phyloP scores from a whole-genome alignment of 495 filamentous ascomycete genomes.

The Penicillium paxilli region DNA sequence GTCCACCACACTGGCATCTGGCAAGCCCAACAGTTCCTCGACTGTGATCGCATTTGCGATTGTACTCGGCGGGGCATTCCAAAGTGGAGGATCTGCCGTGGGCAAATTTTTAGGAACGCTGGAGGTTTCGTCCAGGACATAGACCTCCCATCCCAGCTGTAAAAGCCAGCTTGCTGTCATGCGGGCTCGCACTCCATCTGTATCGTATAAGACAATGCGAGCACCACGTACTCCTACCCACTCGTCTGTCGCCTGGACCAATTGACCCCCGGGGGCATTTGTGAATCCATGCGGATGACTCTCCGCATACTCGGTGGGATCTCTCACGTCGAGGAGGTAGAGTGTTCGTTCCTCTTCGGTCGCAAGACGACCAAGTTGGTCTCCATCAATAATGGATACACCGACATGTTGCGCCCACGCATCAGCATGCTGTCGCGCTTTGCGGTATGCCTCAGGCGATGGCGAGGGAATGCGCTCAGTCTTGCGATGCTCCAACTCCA shows the following conservation, averaged over 20 bases:
- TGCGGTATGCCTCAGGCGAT: slow-evolving; percentile 10
- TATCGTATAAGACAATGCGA: slow-evolving; percentile 27
- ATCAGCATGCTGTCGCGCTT: slow-evolving; percentile 15
- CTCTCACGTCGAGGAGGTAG: slow-evolving; percentile 26
- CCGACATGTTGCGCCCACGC: slow-evolving; percentile 19
- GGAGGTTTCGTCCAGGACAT: slow-evolving; percentile 13
- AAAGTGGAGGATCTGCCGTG: background rate
- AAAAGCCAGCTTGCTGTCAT: slow-evolving; percentile 29
- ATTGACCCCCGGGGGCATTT: slow-evolving; percentile 28
- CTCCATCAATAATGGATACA: slow-evolving; percentile 3
- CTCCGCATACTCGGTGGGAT: slow-evolving; percentile 22
- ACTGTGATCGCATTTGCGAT: slow-evolving; percentile 8
- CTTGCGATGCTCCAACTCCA: slow-evolving; percentile 16
- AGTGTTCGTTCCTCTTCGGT: slow-evolving; percentile 13
- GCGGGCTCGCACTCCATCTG: slow-evolving; percentile 22
- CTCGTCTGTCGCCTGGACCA: slow-evolving; percentile 30
- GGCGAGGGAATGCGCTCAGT: slow-evolving; percentile 13
- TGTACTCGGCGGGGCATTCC: background rate
- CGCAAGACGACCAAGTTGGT: slow-evolving; percentile 5
- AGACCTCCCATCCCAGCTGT: slow-evolving; percentile 29
- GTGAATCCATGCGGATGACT: slow-evolving; percentile 19
- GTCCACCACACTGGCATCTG: slow-evolving; percentile 18
- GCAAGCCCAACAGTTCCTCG: slow-evolving; percentile 2
- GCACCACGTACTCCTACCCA: slow-evolving; percentile 28
- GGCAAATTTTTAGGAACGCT: slow-evolving; percentile 2